Percentiles rank a stretch among this genome's conserved stretches.
These are phyloP conservation scores for Fabrea salina DNA, from an alignment of 169 alveolate species.

Conservation along the genomic window DNA sequence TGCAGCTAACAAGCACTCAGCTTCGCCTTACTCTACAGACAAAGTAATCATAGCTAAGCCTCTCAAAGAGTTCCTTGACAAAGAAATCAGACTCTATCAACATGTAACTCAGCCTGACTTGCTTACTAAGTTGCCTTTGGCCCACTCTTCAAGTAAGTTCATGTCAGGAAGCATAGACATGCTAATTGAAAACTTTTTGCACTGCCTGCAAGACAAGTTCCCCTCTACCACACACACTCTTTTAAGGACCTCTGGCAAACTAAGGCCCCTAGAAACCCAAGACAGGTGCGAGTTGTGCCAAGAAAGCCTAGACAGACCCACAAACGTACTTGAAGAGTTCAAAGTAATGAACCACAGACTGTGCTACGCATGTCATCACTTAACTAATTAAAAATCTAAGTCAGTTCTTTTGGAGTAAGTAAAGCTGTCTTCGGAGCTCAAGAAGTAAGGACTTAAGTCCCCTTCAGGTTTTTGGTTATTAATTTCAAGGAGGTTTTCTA, in stretches of 20 bases:
- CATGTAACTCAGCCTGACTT: not conserved
- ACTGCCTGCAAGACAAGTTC: not conserved
- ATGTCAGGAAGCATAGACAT: not conserved
- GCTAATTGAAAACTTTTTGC: not conserved
- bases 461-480: too few species aligned
- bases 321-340: not conserved
- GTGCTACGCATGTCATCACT: slow-evolving; percentile 27
- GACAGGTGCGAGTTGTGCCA: not conserved
- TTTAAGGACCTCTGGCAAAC: slow-evolving; percentile 10
- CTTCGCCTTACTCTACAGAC: not conserved
- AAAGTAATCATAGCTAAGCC: not conserved
- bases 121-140: not conserved
- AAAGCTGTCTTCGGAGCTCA: too few species aligned
- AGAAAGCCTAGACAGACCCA: not conserved
- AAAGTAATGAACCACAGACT: not conserved
- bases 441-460: too few species aligned
- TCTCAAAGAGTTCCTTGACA: slow-evolving; percentile 1
- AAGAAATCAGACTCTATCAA: slow-evolving; percentile 13
- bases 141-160: not conserved
- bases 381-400: too few species aligned
- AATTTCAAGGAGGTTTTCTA: too few species aligned
- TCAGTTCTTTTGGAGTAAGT: too few species aligned
- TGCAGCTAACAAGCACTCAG: not conserved
- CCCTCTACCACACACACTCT: slow-evolving; percentile 26
- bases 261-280: not conserved